Conservation (phyloP, 495 filamentous ascomycete genomes). For the Patellaria atrata region DNA sequence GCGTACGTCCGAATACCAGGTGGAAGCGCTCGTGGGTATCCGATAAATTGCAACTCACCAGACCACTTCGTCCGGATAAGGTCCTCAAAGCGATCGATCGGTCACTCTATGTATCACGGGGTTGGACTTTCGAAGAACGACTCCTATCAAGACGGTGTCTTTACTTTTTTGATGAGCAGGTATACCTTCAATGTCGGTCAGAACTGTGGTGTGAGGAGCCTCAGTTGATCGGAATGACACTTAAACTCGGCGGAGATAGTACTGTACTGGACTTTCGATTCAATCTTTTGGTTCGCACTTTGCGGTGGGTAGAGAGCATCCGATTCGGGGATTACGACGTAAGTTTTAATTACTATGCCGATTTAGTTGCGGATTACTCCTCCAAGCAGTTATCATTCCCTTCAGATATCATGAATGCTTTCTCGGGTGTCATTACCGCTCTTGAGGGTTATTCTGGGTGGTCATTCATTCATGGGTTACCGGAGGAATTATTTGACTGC, state of each 20-base stretch:
- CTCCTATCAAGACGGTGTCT: slow-evolving; percentile 10
- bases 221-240: too few species aligned
- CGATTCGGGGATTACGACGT: too few species aligned
- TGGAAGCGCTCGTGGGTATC: too few species aligned
- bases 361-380: neutral
- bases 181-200: slow-evolving; percentile 6
- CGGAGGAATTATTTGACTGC: too few species aligned
- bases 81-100: too few species aligned
- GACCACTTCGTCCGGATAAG: too few species aligned
- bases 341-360: neutral
- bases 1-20: too few species aligned
- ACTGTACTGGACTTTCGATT: too few species aligned
- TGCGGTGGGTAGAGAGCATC: too few species aligned
- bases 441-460: neutral
- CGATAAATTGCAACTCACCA: too few species aligned
- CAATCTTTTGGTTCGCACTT: too few species aligned
- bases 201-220: neutral
- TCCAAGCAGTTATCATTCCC: neutral
- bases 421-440: neutral
- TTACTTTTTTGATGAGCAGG: slow-evolving; percentile 3
- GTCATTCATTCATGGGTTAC: neutral
- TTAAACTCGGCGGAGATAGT: too few species aligned
- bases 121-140: slow-evolving; percentile 13
- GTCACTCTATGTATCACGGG: slow-evolving; percentile 4
- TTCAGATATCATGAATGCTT: slow-evolving; percentile 1